These are phyloP conservation scores for Phycomyces blakesleeanus DNA, from an alignment of 192 early-diverging fungal species.

Conservation along the genomic window DNA sequence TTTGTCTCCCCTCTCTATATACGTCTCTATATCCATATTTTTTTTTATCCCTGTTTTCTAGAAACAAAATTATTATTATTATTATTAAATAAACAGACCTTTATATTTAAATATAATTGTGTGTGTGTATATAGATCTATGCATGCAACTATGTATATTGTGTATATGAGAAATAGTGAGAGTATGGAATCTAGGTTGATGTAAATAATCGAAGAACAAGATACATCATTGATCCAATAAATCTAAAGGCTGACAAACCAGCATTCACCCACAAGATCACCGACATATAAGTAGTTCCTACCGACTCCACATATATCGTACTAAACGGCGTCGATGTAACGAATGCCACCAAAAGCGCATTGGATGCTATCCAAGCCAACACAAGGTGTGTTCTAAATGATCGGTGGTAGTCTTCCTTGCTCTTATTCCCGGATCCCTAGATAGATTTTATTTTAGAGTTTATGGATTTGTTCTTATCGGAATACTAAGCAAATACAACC, in stretches of 20 bases:
- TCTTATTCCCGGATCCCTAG: slow-evolving; percentile 14
- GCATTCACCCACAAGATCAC: slow-evolving; percentile 87
- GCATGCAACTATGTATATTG: no score
- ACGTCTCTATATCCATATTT: no score
- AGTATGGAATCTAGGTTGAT: slow-evolving; percentile 1
- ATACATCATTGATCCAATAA: slow-evolving; percentile 69
- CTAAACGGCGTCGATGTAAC: slow-evolving; percentile 59
- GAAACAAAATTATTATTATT: no score
- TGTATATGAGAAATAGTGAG: no score
- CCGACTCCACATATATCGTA: slow-evolving; percentile 27
- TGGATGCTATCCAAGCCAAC: slow-evolving; percentile 80
- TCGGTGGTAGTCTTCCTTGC: slow-evolving; percentile 79
- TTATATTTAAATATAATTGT: no score
- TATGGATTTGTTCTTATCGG: neutral
- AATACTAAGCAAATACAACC: neutral
- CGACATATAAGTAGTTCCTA: slow-evolving; percentile 58
- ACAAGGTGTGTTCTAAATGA: slow-evolving; percentile 83
- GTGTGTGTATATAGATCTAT: no score
- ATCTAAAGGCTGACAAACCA: slow-evolving; percentile 66
- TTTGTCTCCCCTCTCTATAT: no score
- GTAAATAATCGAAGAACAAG: slow-evolving; percentile 51
- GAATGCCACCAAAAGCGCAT: slow-evolving; percentile 66
- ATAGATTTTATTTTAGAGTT: neutral
- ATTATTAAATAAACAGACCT: no score
- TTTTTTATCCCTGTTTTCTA: no score